Base-by-base conservation (phyloP, 306 rosid species). In the Sesbania bispinosa region DNA sequence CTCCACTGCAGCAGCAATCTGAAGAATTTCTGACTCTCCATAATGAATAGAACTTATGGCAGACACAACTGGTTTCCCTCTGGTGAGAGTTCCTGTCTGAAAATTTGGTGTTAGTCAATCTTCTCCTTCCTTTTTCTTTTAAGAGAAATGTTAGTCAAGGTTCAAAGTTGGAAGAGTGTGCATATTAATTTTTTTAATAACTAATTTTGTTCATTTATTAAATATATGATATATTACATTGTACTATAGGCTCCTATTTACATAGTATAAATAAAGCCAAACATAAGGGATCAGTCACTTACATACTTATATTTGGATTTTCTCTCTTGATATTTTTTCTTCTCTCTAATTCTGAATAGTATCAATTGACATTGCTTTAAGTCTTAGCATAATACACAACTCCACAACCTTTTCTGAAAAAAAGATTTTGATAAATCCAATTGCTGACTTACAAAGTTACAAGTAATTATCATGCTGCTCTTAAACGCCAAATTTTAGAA, bases 41-140 rank as follows among this genome's bases (percentile, higher is more conserved):
- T 91, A 85, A 51, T 57, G 42, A 59, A 73, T 80, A 83, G 99
- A 89, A 58, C 87, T 74, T 61, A 85, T 78, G 46, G 85, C 80
- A 62, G 93, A 87, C 60, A 94, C 93, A 73, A 87, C 78, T 38
- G 99, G 99, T 73, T 91, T 94, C 85, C 99, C 97, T 83, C 85
- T 87, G 48, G 99, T 91, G 73, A 94, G 92, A 63, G 99, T 94
- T 75, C 99, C 99, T 35, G 99, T 94, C 99, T 94, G 96, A 78
- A 81, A 69, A 62, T 66, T 58, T 30, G 74, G 79, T 67, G 45
- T 19, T 69, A 43, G 55, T 46, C 30, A 68, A 32, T 74, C 67
- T 77, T 70, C 75, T 29, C 47, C n/a, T 23, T 23, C 10, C 27
- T 62, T 15, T 36, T n/a, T n/a, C n/a, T n/a, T 10, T 30, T 15